Conservation (phyloP, 768 basidiomycete species). For the Candolleomyces eurysporus region DNA sequence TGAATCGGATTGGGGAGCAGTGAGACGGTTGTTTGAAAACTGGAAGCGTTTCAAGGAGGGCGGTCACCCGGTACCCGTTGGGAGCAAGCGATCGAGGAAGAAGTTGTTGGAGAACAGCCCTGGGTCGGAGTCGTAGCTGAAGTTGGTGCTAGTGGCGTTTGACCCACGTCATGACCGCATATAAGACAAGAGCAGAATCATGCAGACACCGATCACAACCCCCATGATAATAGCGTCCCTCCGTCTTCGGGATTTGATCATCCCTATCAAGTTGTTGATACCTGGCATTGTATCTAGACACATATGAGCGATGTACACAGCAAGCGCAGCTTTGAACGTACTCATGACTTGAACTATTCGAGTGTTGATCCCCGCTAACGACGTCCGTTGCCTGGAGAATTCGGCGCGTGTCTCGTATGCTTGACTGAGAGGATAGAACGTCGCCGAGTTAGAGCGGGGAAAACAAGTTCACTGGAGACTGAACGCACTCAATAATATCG, state of each 20-base stretch:
- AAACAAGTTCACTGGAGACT: neutral
- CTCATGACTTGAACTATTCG: constrained; percentile 84
- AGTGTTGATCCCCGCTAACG: constrained; percentile 75
- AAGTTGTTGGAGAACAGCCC: constrained; percentile 10
- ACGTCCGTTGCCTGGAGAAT: constrained; percentile 77
- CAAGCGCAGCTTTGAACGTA: constrained; percentile 34
- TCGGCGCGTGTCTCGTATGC: constrained; percentile 96
- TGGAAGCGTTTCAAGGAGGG: constrained; percentile 63
- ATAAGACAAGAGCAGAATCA: constrained; percentile 53
- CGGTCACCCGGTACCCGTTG: constrained; percentile 31
- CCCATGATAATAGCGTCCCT: constrained; percentile 91
- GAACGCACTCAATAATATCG: constrained; percentile 76
- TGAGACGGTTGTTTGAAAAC: constrained; percentile 66
- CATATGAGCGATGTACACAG: constrained; percentile 1
- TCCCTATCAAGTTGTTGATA: constrained; percentile 82
- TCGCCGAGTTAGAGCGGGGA: constrained; percentile 4
- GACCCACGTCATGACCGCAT: constrained; percentile 36
- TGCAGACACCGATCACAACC: constrained; percentile 81
- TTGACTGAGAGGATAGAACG: constrained; percentile 55
- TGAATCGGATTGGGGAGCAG: constrained; percentile 55
- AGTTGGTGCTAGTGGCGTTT: neutral
- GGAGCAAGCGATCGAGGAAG: constrained; percentile 16
- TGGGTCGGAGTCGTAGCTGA: neutral
- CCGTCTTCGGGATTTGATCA: constrained; percentile 91
- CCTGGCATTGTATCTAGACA: constrained; percentile 86